A percentile compares a stretch with the other conserved stretches of the same genome.
phyloP scores from a whole-genome alignment of 441 rosid genomes.

The Daphne laureola region DNA sequence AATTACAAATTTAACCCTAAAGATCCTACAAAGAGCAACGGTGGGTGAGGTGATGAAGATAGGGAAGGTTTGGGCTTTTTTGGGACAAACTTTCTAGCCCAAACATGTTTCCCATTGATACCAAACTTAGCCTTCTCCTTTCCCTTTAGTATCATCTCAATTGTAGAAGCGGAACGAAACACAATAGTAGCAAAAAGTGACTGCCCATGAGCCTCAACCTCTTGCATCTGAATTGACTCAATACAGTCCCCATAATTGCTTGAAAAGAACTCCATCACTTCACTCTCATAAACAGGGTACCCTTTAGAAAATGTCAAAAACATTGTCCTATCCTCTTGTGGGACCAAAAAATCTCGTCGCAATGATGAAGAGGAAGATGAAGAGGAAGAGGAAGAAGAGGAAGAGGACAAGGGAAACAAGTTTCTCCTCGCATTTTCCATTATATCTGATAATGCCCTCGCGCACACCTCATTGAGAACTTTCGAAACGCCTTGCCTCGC shows the following conservation, averaged over 20 bases:
- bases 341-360: background rate
- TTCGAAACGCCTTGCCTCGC: conserved; percentile 23
- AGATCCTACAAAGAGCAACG: no score
- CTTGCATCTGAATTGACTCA: conserved; percentile 49
- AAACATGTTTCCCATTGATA: conserved; percentile 59
- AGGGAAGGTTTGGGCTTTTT: conserved; percentile 7
- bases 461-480: conserved; percentile 25
- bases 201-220: conserved; percentile 26
- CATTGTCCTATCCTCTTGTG: conserved; percentile 37
- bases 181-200: conserved; percentile 37
- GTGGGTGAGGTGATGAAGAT: no score
- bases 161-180: conserved; percentile 17
- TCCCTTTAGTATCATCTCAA: conserved; percentile 26
- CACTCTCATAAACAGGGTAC: conserved; percentile 41
- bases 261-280: conserved; percentile 36
- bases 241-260: conserved; percentile 36
- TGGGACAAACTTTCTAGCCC: conserved; percentile 47
- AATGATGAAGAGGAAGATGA: conserved; percentile 9
- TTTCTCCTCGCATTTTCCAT: conserved; percentile 32
- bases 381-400: background rate
- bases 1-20: no score
- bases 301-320: conserved; percentile 52
- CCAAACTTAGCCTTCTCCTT: conserved; percentile 31
- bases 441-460: conserved; percentile 32
- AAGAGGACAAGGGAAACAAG: no score